These are phyloP conservation scores for Helianthus tuberosus DNA, from an alignment of 129 eudicot genomes.

Conservation along the genomic window DNA sequence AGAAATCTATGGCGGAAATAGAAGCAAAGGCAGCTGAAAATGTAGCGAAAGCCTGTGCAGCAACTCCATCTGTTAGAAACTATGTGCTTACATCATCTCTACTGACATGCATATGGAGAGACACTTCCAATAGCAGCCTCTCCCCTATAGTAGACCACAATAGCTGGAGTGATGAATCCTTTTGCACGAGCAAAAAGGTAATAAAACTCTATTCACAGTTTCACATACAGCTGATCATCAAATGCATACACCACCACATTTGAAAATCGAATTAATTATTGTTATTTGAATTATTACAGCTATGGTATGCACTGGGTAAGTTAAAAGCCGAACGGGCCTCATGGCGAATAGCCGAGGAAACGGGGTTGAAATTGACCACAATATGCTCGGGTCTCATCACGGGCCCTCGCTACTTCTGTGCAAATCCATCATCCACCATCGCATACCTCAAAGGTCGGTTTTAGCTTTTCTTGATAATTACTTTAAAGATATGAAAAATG, in stretches of 20 bases:
- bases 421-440: constrained; percentile 68
- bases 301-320: constrained; percentile 83
- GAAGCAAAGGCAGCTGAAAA: constrained; percentile 68
- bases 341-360: constrained; percentile 63
- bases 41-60: constrained; percentile 69
- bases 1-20: constrained; percentile 80
- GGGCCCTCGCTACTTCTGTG: constrained; percentile 51
- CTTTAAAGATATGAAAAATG: not conserved
- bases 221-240: not conserved
- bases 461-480: not conserved
- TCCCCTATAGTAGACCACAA: constrained; percentile 52
- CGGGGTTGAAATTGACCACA: constrained; percentile 55
- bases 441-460: constrained; percentile 73
- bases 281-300: constrained; percentile 36
- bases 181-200: constrained; percentile 71
- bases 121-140: constrained; percentile 30
- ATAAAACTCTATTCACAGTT: not conserved
- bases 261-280: not conserved
- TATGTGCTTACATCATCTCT: constrained; percentile 81
- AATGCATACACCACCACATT: not conserved
- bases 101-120: constrained; percentile 70
- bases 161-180: constrained; percentile 71
- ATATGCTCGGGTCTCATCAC: constrained; percentile 75
- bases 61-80: constrained; percentile 52
- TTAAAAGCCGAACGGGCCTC: constrained; percentile 70